phyloP scores from a whole-genome alignment of 2,329 filamentous ascomycete genomes.

The Elsinoe arachidis region DNA sequence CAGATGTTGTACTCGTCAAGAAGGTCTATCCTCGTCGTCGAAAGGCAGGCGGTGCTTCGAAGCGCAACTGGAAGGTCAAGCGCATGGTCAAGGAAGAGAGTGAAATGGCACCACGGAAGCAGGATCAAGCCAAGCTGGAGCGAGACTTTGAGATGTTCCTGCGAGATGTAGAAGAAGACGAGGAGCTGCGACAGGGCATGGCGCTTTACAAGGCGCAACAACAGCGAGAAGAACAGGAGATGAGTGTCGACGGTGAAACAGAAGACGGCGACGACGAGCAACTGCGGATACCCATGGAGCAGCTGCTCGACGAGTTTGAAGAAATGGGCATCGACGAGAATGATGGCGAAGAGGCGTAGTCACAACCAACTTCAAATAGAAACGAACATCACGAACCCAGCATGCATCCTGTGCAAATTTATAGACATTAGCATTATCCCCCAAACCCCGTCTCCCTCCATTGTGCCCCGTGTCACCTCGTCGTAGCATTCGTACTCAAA shows the following conservation, averaged over 20 bases:
- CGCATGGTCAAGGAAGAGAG: conserved; percentile 86
- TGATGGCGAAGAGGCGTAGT: conserved; percentile 17
- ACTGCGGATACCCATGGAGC: conserved; percentile 42
- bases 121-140: conserved; percentile 81
- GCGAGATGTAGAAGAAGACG: conserved; percentile 91
- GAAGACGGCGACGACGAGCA: conserved; percentile 49
- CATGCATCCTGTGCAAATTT: too few species aligned
- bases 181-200: conserved; percentile 74
- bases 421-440: background rate
- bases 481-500: conserved; percentile 36
- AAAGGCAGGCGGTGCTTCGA: conserved; percentile 47
- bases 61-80: conserved; percentile 86
- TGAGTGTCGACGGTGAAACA: conserved; percentile 52
- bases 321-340: conserved; percentile 65
- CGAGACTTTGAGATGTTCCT: conserved; percentile 96
- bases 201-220: conserved; percentile 68
- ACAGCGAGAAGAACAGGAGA: conserved; percentile 43
- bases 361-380: background rate
- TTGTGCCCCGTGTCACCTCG: conserved; percentile 6
- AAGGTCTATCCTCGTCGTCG: conserved; percentile 84
- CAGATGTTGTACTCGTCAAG: conserved; percentile 92
- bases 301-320: conserved; percentile 82
- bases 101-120: conserved; percentile 75
- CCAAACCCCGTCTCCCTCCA: background rate
- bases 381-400: background rate